A percentile compares a stretch with the other conserved stretches of the same genome.
These are phyloP conservation scores for Lentinula sp. DNA, from an alignment of 768 basidiomycete species.

Conservation along the genomic window DNA sequence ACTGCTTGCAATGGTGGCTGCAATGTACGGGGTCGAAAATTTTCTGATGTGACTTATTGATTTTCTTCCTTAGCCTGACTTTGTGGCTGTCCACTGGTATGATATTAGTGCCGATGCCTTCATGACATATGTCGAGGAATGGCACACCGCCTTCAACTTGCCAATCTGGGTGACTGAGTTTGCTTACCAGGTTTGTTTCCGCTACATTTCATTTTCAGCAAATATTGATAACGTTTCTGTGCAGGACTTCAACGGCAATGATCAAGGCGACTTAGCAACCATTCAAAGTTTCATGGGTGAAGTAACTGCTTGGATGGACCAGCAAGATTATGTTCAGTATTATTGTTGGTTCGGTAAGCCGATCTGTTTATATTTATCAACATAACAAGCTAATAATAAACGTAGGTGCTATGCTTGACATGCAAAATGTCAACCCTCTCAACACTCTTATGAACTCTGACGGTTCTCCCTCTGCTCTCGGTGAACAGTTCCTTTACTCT, in stretches of 20 bases:
- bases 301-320: constrained; percentile 40
- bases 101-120: constrained; percentile 41
- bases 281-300: constrained; percentile 43
- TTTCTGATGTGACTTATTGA: neutral
- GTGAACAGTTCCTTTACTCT: constrained; percentile 38
- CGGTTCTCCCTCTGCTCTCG: constrained; percentile 49
- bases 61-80: constrained; percentile 38
- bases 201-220: neutral
- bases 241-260: constrained; percentile 50
- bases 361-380: neutral
- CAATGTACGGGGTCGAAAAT: constrained; percentile 32
- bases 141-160: constrained; percentile 35
- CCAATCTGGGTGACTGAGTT: constrained; percentile 65
- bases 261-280: constrained; percentile 32
- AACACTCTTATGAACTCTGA: constrained; percentile 45
- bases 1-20: constrained; percentile 41
- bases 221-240: neutral
- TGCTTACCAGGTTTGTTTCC: constrained; percentile 49
- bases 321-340: constrained; percentile 29
- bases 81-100: constrained; percentile 66
- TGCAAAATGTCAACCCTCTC: constrained; percentile 48
- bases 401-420: constrained; percentile 48
- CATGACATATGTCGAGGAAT: constrained; percentile 40
- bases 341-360: constrained; percentile 60
- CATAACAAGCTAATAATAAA: neutral